Conservation (phyloP, 306 rosid genomes). For the Vicia faba region DNA sequence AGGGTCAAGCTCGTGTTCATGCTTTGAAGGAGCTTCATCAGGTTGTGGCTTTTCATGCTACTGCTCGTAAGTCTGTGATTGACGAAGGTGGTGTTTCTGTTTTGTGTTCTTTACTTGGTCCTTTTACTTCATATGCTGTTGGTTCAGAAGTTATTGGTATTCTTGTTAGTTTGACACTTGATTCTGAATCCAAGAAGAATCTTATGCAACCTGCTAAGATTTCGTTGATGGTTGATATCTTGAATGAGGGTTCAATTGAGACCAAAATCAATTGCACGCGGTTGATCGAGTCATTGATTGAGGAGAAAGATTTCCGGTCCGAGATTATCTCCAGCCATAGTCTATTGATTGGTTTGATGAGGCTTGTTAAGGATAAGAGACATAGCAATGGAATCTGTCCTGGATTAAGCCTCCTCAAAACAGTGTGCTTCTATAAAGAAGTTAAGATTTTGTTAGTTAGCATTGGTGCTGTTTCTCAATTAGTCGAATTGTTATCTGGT, state of each 20-base stretch:
- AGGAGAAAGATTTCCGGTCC: conserved; percentile 58
- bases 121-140: conserved; percentile 77
- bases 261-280: conserved; percentile 69
- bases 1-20: conserved; percentile 75
- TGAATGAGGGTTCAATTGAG: conserved; percentile 75
- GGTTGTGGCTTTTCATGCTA: conserved; percentile 57
- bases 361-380: conserved; percentile 72
- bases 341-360: conserved; percentile 72
- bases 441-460: conserved; percentile 63
- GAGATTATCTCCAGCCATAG: conserved; percentile 70
- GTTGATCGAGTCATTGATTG: conserved; percentile 57
- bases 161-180: conserved; percentile 63
- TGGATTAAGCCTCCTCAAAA: conserved; percentile 57
- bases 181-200: conserved; percentile 57
- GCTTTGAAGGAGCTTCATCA: conserved; percentile 73
- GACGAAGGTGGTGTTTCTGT: conserved; percentile 65
- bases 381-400: conserved; percentile 53
- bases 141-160: conserved; percentile 70
- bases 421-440: conserved; percentile 58
- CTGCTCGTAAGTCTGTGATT: conserved; percentile 57
- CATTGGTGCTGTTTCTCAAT: conserved; percentile 69
- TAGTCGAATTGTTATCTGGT: conserved; percentile 64
- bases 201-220: conserved; percentile 71
- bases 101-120: conserved; percentile 63
- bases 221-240: conserved; percentile 69